Percentiles rank a stretch among this genome's conserved stretches.
Conservation (phyloP, 2,329 filamentous ascomycete species). For the Tothia fuscella region DNA sequence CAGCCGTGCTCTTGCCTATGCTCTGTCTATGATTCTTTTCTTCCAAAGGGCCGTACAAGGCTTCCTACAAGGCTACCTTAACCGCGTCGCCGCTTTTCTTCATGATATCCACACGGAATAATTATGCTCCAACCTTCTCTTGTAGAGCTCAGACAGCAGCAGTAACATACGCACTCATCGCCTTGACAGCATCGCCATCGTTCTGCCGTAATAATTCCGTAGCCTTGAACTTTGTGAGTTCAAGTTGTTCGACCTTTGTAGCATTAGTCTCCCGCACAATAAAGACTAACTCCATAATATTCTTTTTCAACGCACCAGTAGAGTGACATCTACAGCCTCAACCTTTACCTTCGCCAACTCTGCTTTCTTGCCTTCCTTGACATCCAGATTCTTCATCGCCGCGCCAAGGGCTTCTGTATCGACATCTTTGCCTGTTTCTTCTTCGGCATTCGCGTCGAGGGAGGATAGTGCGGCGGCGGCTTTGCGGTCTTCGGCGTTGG, state of each 20-base stretch:
- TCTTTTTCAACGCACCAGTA: constrained; percentile 43
- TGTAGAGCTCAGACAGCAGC: constrained; percentile 16
- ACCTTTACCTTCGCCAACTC: constrained; percentile 53
- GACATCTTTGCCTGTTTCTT: constrained; percentile 37
- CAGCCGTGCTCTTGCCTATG: too few species aligned
- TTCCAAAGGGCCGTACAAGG: too few species aligned
- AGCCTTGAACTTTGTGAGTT: constrained; percentile 58
- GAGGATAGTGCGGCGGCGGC: constrained; percentile 61
- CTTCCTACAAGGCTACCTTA: too few species aligned
- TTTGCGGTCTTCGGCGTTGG: constrained; percentile 65
- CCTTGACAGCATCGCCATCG: constrained; percentile 57
- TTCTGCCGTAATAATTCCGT: constrained; percentile 62
- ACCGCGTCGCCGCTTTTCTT: too few species aligned
- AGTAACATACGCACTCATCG: constrained; percentile 49
- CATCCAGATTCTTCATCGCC: constrained; percentile 53
- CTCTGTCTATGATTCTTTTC: too few species aligned
- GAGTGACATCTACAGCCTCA: constrained; percentile 55
- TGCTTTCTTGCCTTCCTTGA: constrained; percentile 31
- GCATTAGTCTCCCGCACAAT: constrained; percentile 14
- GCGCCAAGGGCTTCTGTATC: constrained; percentile 60
- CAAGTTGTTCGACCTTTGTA: constrained; percentile 55
- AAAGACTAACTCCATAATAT: neutral
- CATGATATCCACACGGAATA: too few species aligned
- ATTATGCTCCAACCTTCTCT: too few species aligned
- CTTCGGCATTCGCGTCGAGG: constrained; percentile 47